Evolutionary conservation across 169 alveolate species (phyloP), one percentile per base, ranked within the genome.

Genomic region (Eimeria necatrix): DNA sequence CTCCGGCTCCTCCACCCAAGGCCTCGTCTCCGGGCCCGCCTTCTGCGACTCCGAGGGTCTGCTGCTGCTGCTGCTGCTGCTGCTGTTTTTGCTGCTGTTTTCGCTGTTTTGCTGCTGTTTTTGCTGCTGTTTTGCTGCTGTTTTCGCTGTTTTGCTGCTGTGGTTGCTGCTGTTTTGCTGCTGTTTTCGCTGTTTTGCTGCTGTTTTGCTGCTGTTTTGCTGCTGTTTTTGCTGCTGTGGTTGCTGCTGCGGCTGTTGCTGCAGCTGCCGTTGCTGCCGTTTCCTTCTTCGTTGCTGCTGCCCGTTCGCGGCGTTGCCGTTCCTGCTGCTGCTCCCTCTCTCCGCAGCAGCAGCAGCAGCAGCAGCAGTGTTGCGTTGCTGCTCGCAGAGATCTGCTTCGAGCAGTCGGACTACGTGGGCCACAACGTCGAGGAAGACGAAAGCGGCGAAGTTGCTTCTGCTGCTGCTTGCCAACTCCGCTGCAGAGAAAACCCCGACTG

Each of bases 401-500:
- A 80, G 49, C 89, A 80, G 51, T 49, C 89, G 5, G 94, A 88
- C 60, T 88, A 88, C 60, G 71, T 51, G 56, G 94, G 87, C 16
- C 87, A 71, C 52, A 76, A 88, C 59, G 60, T 68, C 3, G 85
- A 71, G 0, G 86, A 76, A 59, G 53, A 68, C n/a, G 76, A 59
- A 18, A 83, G 56, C 5, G 68, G 64, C 59, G 64, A 32, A n/a
- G 18, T 83, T 14, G 59, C 9, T 20, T 22, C 53, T 6, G 22
- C 91, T 0, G 91, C 60, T 18, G 73, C n/a, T 5, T 83, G 91
- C 76, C 91, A 61, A 16, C 60, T 16, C 78, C 46, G n/a, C 51
- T 83, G 91, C 16, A 22, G 8, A 16, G 24, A 59, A 59, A 48
- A 83, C 76, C 6, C 53, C 41, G 68, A 59, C 59, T 83, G 91